Percentiles rank a stretch among this genome's conserved stretches.
Conservation (phyloP, 1,284 basidiomycete species). For the Lentinus polychrous region DNA sequence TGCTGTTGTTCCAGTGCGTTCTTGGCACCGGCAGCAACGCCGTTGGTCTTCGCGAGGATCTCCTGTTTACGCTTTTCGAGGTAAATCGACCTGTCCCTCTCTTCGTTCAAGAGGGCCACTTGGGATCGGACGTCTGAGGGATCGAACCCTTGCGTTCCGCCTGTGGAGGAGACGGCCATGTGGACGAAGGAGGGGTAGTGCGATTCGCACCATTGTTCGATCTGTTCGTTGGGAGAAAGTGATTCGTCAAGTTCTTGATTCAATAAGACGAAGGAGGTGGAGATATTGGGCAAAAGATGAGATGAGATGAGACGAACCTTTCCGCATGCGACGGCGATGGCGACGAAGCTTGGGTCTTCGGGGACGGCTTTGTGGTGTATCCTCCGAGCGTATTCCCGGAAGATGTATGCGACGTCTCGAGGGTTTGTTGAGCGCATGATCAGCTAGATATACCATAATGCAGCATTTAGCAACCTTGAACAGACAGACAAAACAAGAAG, state of each 20-base stretch:
- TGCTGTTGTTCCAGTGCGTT: slow-evolving; percentile 10
- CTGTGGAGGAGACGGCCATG: slow-evolving; percentile 29
- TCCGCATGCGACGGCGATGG: slow-evolving; percentile 74
- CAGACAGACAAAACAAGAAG: slow-evolving; percentile 1
- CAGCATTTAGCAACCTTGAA: not conserved
- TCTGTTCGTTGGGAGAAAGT: slow-evolving; percentile 46
- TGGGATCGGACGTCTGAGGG: slow-evolving; percentile 49
- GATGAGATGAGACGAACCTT: slow-evolving; percentile 38
- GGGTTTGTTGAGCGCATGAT: slow-evolving; percentile 91
- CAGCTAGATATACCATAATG: slow-evolving; percentile 41
- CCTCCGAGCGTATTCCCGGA: slow-evolving; percentile 74
- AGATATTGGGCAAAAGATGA: no score
- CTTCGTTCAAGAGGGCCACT: slow-evolving; percentile 36
- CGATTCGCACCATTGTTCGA: slow-evolving; percentile 88
- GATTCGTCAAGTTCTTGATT: no score
- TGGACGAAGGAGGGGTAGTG: slow-evolving; percentile 83
- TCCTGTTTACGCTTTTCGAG: slow-evolving; percentile 37
- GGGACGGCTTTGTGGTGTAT: slow-evolving; percentile 81
- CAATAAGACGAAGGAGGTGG: no score
- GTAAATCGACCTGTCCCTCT: slow-evolving; percentile 31
- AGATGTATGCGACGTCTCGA: slow-evolving; percentile 86
- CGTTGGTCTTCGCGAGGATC: slow-evolving; percentile 17
- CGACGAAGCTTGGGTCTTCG: slow-evolving; percentile 84
- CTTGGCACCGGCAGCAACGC: slow-evolving; percentile 11
- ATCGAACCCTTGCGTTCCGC: slow-evolving; percentile 32